Conservation (phyloP, 345 rosid genomes). For the Hypericum perforatum region DNA sequence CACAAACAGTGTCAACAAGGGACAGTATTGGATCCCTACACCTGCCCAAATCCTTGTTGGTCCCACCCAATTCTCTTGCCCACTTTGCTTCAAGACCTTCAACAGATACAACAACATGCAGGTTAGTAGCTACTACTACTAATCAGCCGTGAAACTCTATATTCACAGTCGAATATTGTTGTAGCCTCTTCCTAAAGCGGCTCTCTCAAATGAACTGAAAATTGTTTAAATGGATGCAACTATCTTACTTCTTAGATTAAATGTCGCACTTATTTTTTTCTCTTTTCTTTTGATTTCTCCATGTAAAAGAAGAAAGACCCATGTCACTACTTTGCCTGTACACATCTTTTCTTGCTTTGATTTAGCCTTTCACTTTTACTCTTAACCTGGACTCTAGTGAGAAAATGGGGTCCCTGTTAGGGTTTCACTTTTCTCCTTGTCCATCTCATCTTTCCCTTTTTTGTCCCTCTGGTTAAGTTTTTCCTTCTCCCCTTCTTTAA, state of each 20-base stretch:
- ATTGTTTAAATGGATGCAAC: too few species aligned
- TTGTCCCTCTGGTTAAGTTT: slow-evolving; percentile 13
- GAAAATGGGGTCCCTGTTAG: slow-evolving; percentile 21
- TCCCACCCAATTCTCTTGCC: slow-evolving; percentile 96
- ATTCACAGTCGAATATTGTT: too few species aligned
- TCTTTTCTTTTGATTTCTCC: not conserved
- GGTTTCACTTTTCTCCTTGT: slow-evolving; percentile 16
- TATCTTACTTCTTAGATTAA: slow-evolving; percentile 7
- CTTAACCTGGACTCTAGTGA: slow-evolving; percentile 13
- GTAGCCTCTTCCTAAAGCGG: too few species aligned
- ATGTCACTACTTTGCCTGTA: slow-evolving; percentile 15
- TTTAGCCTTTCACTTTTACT: slow-evolving; percentile 21
- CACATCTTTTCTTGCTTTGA: slow-evolving; percentile 25
- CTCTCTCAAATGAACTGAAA: not conserved
- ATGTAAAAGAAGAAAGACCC: slow-evolving; percentile 4
- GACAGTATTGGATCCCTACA: slow-evolving; percentile 99
- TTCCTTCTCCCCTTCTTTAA: slow-evolving; percentile 1
- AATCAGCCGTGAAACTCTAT: too few species aligned
- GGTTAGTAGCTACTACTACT: slow-evolving; percentile 29
- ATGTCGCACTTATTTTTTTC: slow-evolving; percentile 11
- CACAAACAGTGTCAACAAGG: slow-evolving; percentile 37
- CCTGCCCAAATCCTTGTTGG: slow-evolving; percentile 96
- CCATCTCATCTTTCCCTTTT: slow-evolving; percentile 14
- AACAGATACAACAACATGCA: slow-evolving; percentile 99
- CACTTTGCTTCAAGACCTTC: slow-evolving; percentile 98